Evolutionary conservation across 1,284 basidiomycete species (phyloP).

Genomic region (Rhodotorula sp.): DNA sequence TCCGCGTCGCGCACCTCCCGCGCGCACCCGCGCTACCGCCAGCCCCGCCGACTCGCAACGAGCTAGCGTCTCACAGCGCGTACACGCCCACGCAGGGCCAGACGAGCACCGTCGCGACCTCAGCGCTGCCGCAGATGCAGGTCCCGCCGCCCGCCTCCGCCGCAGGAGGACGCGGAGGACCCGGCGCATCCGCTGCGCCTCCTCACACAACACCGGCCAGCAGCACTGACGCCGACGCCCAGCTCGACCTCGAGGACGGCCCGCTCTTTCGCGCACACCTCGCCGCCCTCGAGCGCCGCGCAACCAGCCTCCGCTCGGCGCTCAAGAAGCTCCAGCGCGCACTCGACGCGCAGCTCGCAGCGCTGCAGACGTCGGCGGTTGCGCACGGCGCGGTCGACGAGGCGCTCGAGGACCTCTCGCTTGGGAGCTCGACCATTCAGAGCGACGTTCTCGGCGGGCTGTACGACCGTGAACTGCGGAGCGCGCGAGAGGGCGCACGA

Average conservation of each 20-base stretch:
- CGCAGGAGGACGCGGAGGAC: no score
- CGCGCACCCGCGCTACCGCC: no score
- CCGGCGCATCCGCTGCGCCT: no score
- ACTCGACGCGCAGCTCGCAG: conserved; percentile 17
- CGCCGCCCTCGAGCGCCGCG: conserved; percentile 35
- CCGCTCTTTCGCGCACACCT: conserved; percentile 41
- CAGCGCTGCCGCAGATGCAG: no score
- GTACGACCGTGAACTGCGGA: conserved; percentile 21
- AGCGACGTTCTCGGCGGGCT: conserved; percentile 29
- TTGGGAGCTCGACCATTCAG: conserved; percentile 9
- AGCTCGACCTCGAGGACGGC: conserved; percentile 36
- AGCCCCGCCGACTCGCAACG: no score
- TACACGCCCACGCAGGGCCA: no score
- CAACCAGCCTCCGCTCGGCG: conserved; percentile 25
- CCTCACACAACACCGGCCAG: no score
- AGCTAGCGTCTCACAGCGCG: no score
- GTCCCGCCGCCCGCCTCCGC: no score
- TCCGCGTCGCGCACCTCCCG: no score
- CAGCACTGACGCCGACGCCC: not conserved
- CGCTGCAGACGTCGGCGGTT: conserved; percentile 13
- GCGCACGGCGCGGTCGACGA: conserved; percentile 38
- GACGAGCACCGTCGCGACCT: no score
- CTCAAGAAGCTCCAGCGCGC: conserved; percentile 40
- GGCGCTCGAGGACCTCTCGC: conserved; percentile 31
- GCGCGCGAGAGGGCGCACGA: conserved; percentile 9